Evolutionary conservation across 1,139 yeast genomes (phyloP).

Genomic region (Nakaseomyces bracarensis): DNA sequence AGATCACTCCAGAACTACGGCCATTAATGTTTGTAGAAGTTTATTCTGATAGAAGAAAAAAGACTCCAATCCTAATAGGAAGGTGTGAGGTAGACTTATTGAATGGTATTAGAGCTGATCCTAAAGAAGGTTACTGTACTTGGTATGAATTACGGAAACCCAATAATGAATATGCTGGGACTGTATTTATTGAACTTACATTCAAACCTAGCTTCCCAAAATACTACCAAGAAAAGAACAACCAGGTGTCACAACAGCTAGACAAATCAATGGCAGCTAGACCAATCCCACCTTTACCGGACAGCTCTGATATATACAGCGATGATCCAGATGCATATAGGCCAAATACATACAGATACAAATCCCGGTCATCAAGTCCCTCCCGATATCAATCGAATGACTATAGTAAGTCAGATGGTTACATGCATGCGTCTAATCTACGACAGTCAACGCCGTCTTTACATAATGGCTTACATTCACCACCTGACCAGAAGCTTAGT

Average conservation of each 20-base stretch:
- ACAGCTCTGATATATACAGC: constrained; percentile 12
- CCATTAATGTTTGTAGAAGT: constrained; percentile 64
- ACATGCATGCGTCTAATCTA: constrained; percentile 28
- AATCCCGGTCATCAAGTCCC: neutral
- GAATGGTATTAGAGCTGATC: constrained; percentile 55
- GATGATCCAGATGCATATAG: constrained; percentile 7
- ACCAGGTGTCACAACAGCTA: constrained; percentile 15
- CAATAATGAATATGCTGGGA: constrained; percentile 72
- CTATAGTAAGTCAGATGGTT: constrained; percentile 11
- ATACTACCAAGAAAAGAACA: constrained; percentile 11
- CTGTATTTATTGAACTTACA: constrained; percentile 82
- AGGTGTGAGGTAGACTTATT: constrained; percentile 71
- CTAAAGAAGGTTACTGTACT: constrained; percentile 70
- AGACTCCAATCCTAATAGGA: constrained; percentile 81
- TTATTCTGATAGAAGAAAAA: constrained; percentile 71
- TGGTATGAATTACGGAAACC: constrained; percentile 72
- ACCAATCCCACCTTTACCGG: constrained; percentile 36
- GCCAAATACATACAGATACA: constrained; percentile 1
- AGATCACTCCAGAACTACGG: constrained; percentile 51
- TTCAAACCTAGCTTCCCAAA: constrained; percentile 62
- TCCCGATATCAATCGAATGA: neutral
- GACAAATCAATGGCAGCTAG: constrained; percentile 29
- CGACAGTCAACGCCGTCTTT: constrained; percentile 21
- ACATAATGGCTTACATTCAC: neutral
- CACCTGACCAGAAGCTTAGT: neutral